Evolutionary conservation across 306 rosid species (phyloP).

Genomic region (Pueraria montana): DNA sequence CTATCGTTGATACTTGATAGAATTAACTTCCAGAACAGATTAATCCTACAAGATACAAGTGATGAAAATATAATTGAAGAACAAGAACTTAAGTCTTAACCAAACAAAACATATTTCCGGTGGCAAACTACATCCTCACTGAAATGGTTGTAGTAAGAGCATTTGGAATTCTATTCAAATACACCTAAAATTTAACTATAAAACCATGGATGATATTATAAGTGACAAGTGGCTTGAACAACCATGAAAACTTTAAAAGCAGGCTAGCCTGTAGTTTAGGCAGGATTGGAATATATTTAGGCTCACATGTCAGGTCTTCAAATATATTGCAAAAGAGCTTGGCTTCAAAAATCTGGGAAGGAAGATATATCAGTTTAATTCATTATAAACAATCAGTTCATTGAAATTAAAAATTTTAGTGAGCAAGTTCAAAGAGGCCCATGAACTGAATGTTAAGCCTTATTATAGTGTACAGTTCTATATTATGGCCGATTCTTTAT

Average conservation of each 20-base stretch:
- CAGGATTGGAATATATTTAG: slow-evolving; percentile 1
- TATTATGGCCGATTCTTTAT: slow-evolving; percentile 16
- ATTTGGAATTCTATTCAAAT: slow-evolving; percentile 4
- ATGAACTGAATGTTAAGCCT: slow-evolving; percentile 6
- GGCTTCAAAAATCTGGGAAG: slow-evolving; percentile 22
- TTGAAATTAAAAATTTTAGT: background rate
- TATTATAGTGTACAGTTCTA: slow-evolving; percentile 3
- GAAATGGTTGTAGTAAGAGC: slow-evolving; percentile 4
- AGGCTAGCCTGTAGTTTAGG: slow-evolving; percentile 27
- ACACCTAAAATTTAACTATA: background rate
- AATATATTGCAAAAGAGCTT: slow-evolving; percentile 10
- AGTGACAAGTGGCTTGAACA: slow-evolving; percentile 9
- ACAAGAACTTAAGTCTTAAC: background rate
- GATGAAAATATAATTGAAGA: slow-evolving; percentile 37
- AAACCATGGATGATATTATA: slow-evolving; percentile 6
- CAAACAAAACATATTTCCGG: slow-evolving; percentile 33
- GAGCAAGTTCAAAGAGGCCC: slow-evolving; percentile 10
- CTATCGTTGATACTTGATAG: slow-evolving; percentile 11
- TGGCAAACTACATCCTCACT: slow-evolving; percentile 7
- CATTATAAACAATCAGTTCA: slow-evolving; percentile 27
- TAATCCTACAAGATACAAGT: slow-evolving; percentile 4
- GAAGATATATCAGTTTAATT: slow-evolving; percentile 7
- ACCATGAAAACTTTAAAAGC: slow-evolving; percentile 17
- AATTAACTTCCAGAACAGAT: slow-evolving; percentile 36
- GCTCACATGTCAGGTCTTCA: slow-evolving; percentile 27